Base-by-base conservation (phyloP, 2,329 filamentous ascomycete genomes). In the Diaporthe citri region DNA sequence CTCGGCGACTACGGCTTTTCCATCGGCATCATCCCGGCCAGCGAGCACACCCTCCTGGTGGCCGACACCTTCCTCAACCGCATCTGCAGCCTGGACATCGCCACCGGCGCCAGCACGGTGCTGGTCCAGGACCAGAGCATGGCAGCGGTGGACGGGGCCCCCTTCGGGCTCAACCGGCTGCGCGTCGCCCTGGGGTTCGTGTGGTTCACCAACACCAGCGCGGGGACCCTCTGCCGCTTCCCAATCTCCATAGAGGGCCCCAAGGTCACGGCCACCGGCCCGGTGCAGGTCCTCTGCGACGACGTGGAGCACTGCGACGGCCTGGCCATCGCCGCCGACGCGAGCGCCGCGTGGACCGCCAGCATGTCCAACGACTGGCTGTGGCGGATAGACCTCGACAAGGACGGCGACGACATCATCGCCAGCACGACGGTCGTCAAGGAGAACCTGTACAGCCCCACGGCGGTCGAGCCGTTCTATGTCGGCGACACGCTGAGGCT, bases 181-280 rank as follows among this genome's bases (percentile, higher is more conserved):
- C 71, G 71, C 34, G 46, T 72, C 57, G 71, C 46, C 46, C 17
- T n/a, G 20, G 71, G 57, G 4, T 28, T 8, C 57, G 71, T 72
- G 10, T 72, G 71, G 71, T 72, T 72, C 36, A 72, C 71, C 17
- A 72, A 72, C 48, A 64, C 71, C 57, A 72, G 71, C 59, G 71
- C 71, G 9, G 71, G 71, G n/a, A 72, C 71, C 34, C 57, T 72
- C 34, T 72, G 57, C 36, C 71, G 71, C n/a, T 72, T 72, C 57
- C 71, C 71, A 25, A 55, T 72, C 48, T 64, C 71, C 20, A 15
- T 43, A 17, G 48, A 64, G 12, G 71, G 71, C 25, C 17, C 57
- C 46, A 64, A 25, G 6, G 51, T 72, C 57, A 46, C 7, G 25
- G 71, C 71, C 17, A 64, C 71, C 36, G 71, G 71, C 46, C 71